Evolutionary conservation across 1,139 yeast species (phyloP).

Genomic region (Suhomyces chickasaworum): DNA sequence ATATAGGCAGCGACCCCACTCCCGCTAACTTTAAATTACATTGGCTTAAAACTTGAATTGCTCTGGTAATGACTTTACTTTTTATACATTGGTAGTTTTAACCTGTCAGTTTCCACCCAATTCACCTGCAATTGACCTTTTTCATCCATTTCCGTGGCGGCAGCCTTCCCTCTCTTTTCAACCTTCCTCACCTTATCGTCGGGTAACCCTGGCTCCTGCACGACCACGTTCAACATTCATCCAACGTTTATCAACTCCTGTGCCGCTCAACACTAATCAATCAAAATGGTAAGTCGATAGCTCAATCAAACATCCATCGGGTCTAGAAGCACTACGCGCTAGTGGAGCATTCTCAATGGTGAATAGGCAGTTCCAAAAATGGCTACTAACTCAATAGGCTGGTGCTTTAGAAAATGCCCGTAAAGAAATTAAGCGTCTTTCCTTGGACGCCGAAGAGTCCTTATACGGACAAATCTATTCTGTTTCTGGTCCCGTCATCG

Average conservation of each 20-base stretch:
- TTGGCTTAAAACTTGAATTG: background rate
- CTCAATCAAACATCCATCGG: background rate
- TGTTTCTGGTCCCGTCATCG: slow-evolving; percentile 95
- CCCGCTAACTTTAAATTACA: background rate
- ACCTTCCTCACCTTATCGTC: slow-evolving; percentile 3
- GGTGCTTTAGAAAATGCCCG: slow-evolving; percentile 98
- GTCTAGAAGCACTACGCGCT: background rate
- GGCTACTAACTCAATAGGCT: slow-evolving; percentile 54
- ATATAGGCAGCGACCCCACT: background rate
- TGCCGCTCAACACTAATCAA: slow-evolving; percentile 9
- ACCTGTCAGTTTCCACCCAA: background rate
- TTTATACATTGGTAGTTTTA: background rate
- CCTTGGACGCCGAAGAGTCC: slow-evolving; percentile 77
- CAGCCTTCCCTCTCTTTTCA: background rate
- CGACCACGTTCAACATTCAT: slow-evolving; percentile 11
- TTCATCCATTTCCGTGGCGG: background rate
- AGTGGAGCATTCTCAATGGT: background rate
- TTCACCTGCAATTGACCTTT: background rate
- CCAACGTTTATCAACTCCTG: slow-evolving; percentile 9
- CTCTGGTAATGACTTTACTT: background rate
- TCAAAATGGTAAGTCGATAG: slow-evolving; percentile 13
- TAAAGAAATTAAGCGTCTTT: slow-evolving; percentile 84
- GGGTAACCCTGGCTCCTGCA: slow-evolving; percentile 12
- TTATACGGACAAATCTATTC: slow-evolving; percentile 89
- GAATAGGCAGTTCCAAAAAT: background rate